Percentiles rank a stretch among this genome's conserved stretches.
Conservation (phyloP, 2,329 filamentous ascomycete genomes). For the Juglanconis oblonga region DNA sequence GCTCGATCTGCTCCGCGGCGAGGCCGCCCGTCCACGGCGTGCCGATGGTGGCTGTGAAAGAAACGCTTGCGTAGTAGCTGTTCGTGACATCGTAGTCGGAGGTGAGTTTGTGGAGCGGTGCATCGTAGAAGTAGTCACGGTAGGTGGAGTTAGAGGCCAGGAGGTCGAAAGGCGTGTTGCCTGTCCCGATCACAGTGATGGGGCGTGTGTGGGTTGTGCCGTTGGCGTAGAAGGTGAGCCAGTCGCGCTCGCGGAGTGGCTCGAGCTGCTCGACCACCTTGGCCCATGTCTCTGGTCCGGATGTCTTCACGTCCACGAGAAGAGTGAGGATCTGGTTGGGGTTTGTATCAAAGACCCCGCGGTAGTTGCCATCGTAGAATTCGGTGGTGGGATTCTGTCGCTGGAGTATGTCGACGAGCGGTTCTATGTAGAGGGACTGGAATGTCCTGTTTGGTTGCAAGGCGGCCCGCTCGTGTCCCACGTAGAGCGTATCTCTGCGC, state of each 20-base stretch:
- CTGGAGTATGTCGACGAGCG: constrained; percentile 57
- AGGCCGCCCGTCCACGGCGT: constrained; percentile 43
- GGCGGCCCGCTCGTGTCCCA: constrained; percentile 59
- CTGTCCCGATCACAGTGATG: constrained; percentile 68
- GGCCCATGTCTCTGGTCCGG: constrained; percentile 48
- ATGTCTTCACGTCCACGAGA: constrained; percentile 68
- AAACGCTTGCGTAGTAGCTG: constrained; percentile 64
- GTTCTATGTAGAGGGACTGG: constrained; percentile 61
- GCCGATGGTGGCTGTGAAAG: constrained; percentile 54
- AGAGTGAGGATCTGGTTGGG: constrained; percentile 56
- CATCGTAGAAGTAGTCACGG: constrained; percentile 65
- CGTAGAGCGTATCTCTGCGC: constrained; percentile 45
- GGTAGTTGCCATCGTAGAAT: constrained; percentile 41
- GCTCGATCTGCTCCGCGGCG: constrained; percentile 38
- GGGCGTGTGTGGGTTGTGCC: constrained; percentile 50
- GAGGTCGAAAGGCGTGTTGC: constrained; percentile 58
- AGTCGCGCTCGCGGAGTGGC: constrained; percentile 57
- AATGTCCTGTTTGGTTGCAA: constrained; percentile 58
- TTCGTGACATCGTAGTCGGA: constrained; percentile 48
- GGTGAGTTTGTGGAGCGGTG: constrained; percentile 48
- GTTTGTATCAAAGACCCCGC: constrained; percentile 56
- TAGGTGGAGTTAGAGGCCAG: constrained; percentile 51
- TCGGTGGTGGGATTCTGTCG: constrained; percentile 46
- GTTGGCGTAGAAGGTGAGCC: constrained; percentile 52
- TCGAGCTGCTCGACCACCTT: constrained; percentile 53